A percentile compares a stretch with the other conserved stretches of the same genome.
Evolutionary conservation across 1,284 basidiomycete species (phyloP).

Genomic region (Rhodotorula sp.): DNA sequence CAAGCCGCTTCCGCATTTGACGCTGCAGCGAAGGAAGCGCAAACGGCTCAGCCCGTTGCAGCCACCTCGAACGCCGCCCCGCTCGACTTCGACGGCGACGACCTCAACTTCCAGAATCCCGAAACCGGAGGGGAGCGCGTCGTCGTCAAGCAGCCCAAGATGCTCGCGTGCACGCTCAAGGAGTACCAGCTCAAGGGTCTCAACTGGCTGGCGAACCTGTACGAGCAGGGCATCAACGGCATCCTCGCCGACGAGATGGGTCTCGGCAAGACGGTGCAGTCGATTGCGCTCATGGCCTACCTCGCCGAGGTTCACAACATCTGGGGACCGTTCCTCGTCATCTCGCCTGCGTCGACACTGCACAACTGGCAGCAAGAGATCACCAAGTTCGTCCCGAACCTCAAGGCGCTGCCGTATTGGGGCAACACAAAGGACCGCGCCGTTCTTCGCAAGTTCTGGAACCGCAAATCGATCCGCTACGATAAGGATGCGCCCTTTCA

Average conservation of each 20-base stretch:
- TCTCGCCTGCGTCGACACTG: conserved; percentile 93
- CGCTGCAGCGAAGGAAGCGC: conserved; percentile 66
- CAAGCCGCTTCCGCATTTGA: conserved; percentile 83
- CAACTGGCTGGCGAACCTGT: conserved; percentile 96
- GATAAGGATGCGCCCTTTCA: conserved; percentile 95
- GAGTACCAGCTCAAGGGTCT: conserved; percentile 98
- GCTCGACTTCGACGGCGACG: conserved; percentile 66
- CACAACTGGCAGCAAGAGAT: conserved; percentile 99
- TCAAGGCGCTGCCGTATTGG: conserved; percentile 98
- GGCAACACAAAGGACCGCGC: conserved; percentile 95
- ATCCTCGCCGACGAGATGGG: conserved; percentile 97
- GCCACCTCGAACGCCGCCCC: conserved; percentile 28
- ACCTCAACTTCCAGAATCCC: conserved; percentile 99
- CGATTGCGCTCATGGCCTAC: conserved; percentile 93
- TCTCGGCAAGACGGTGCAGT: conserved; percentile 83
- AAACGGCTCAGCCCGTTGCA: conserved; percentile 28
- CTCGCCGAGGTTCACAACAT: conserved; percentile 97
- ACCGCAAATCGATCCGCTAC: conserved; percentile 94
- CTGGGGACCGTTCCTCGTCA: conserved; percentile 99
- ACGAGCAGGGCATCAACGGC: conserved; percentile 98
- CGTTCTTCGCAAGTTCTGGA: conserved; percentile 96
- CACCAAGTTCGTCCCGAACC: conserved; percentile 85
- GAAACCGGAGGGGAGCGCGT: conserved; percentile 84
- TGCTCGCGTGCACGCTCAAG: conserved; percentile 95
- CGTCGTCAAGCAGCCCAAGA: conserved; percentile 86